Conservation (phyloP, 805 yeast genomes). For the Teunomyces cretensis region DNA sequence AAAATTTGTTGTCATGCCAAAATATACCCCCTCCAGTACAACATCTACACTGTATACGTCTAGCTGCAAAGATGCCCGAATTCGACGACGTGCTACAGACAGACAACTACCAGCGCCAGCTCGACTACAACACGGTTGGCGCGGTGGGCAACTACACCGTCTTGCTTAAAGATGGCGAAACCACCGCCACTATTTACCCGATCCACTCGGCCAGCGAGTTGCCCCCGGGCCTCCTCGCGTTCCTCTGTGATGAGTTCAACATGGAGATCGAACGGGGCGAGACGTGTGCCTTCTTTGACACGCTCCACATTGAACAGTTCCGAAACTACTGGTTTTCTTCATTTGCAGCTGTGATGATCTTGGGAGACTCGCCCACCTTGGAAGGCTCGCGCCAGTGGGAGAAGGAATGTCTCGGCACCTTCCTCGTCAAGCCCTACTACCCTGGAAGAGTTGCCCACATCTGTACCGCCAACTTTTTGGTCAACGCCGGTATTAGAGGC, state of each 20-base stretch:
- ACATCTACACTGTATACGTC: constrained; percentile 24
- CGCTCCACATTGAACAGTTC: constrained; percentile 72
- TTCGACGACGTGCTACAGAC: constrained; percentile 51
- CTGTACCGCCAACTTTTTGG: constrained; percentile 86
- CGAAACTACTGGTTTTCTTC: constrained; percentile 85
- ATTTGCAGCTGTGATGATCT: constrained; percentile 72
- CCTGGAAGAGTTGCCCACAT: constrained; percentile 93
- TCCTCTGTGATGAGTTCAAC: constrained; percentile 88
- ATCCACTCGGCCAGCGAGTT: constrained; percentile 62
- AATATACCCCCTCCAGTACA: constrained; percentile 29
- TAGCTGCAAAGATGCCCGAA: constrained; percentile 40
- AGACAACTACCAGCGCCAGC: constrained; percentile 44
- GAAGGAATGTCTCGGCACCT: constrained; percentile 86
- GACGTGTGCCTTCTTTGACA: constrained; percentile 82
- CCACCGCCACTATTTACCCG: constrained; percentile 92
- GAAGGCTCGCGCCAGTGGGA: constrained; percentile 76
- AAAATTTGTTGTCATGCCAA: constrained; percentile 16
- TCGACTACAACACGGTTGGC: constrained; percentile 34
- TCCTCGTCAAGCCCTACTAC: constrained; percentile 80
- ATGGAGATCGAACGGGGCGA: constrained; percentile 90
- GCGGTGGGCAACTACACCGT: constrained; percentile 69
- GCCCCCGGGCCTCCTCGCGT: constrained; percentile 77
- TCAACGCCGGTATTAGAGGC: constrained; percentile 89
- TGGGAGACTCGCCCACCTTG: constrained; percentile 64
- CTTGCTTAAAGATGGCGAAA: constrained; percentile 80